Evolutionary conservation across 1,139 yeast species (phyloP).

Genomic region (Kurtzmaniella quercitrusa): DNA sequence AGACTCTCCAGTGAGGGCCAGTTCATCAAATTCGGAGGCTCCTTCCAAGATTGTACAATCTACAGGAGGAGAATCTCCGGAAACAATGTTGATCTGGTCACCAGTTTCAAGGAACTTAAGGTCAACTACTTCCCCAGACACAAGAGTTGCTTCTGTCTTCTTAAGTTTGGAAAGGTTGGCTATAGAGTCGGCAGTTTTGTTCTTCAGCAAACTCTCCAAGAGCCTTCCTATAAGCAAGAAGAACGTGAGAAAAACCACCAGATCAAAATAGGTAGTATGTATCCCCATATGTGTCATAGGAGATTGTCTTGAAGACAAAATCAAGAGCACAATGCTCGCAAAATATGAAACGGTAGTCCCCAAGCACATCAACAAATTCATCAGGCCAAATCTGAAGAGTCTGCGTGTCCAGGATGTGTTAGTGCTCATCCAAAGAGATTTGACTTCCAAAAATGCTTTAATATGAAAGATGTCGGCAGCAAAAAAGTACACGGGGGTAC

Average conservation of each 20-base stretch:
- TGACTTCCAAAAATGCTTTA: conserved; percentile 59
- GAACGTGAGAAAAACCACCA: conserved; percentile 71
- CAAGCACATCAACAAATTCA: conserved; percentile 66
- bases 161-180: conserved; percentile 49
- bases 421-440: conserved; percentile 52
- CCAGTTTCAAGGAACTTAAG: conserved; percentile 58
- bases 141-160: conserved; percentile 41
- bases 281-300: conserved; percentile 34
- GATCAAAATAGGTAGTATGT: conserved; percentile 68
- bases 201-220: conserved; percentile 62
- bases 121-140: conserved; percentile 37
- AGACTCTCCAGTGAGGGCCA: conserved; percentile 76
- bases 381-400: conserved; percentile 67
- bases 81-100: conserved; percentile 52
- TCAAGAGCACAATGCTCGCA: conserved; percentile 58
- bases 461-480: conserved; percentile 71
- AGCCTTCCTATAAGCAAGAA: conserved; percentile 67
- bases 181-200: conserved; percentile 64
- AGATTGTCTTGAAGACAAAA: conserved; percentile 40
- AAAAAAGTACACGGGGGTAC: conserved; percentile 72
- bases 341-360: conserved; percentile 73
- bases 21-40: conserved; percentile 61
- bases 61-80: conserved; percentile 72
- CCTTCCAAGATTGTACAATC: conserved; percentile 65
- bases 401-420: conserved; percentile 50